These are phyloP conservation scores for Pseudevernia furfuracea DNA, from an alignment of 495 filamentous ascomycete species.

Conservation along the genomic window DNA sequence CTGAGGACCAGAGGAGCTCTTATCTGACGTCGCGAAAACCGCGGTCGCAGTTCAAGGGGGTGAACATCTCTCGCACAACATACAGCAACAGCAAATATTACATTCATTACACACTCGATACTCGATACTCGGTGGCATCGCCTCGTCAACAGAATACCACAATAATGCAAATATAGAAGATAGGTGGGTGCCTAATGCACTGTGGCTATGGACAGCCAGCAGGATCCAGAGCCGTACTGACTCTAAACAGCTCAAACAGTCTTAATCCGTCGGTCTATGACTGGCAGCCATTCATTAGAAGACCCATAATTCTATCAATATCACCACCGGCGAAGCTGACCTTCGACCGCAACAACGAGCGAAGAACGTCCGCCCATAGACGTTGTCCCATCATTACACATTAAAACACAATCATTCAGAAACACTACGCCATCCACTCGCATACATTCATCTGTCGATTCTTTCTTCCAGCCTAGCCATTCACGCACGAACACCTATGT, in stretches of 20 bases:
- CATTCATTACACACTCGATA: conserved; percentile 5
- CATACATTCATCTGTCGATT: neutral
- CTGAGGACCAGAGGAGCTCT: neutral
- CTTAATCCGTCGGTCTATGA: conserved; percentile 25
- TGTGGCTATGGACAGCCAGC: neutral
- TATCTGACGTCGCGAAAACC: neutral
- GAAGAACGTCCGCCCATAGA: conserved; percentile 25
- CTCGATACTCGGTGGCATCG: neutral
- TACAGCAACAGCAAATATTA: conserved; percentile 8
- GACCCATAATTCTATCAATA: conserved; percentile 10
- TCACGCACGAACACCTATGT: conserved; percentile 5
- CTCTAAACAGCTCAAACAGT: conserved; percentile 13
- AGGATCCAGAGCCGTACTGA: conserved; percentile 8
- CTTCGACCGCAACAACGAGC: conserved; percentile 25
- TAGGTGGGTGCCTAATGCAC: conserved; percentile 1
- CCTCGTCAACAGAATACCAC: neutral
- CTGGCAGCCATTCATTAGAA: conserved; percentile 23
- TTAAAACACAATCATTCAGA: conserved; percentile 14
- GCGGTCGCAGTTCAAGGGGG: conserved; percentile 16
- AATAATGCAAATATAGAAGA: conserved; percentile 17
- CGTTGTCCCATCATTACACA: conserved; percentile 15
- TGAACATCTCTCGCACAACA: conserved; percentile 10
- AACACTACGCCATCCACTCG: conserved; percentile 4
- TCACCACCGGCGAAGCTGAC: conserved; percentile 23
- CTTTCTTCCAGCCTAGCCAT: conserved; percentile 1